Evolutionary conservation across 2,329 filamentous ascomycete species (phyloP).

Genomic region (Davidsoniella eucalypti): DNA sequence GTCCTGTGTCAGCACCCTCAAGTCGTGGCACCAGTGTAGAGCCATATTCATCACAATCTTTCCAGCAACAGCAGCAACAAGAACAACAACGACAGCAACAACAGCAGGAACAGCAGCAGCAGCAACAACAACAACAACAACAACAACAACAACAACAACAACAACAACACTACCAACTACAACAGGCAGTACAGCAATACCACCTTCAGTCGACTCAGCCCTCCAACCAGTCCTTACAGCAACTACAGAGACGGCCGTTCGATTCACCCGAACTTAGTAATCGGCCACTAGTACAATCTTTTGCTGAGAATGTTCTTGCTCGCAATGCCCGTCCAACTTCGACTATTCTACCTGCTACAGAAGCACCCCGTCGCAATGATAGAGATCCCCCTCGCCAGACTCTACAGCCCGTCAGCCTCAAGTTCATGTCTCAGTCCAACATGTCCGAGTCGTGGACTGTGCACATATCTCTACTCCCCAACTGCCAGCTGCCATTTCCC

Average conservation of each 20-base stretch:
- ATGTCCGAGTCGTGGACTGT: conserved; percentile 35
- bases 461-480: conserved; percentile 41
- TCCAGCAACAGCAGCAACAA: background rate
- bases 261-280: background rate
- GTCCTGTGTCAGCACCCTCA: conserved; percentile 1
- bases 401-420: conserved; percentile 13
- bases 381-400: conserved; percentile 10
- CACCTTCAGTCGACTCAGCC: too few relatives aligned
- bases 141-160: conserved; percentile 3
- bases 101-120: conserved; percentile 2
- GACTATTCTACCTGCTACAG: conserved; percentile 10
- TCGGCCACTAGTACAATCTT: background rate
- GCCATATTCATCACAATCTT: background rate
- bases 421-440: conserved; percentile 13
- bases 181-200: background rate
- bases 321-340: conserved; percentile 10
- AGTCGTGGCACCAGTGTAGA: background rate
- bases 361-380: conserved; percentile 10
- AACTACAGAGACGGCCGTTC: background rate
- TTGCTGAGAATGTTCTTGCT: background rate
- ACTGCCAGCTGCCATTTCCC: conserved; percentile 36
- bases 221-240: background rate
- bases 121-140: conserved; percentile 7
- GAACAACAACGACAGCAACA: background rate
- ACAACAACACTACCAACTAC: background rate